These are phyloP conservation scores for Cryoendolithus antarcticus DNA, from an alignment of 2,329 filamentous ascomycete genomes.

Conservation along the genomic window DNA sequence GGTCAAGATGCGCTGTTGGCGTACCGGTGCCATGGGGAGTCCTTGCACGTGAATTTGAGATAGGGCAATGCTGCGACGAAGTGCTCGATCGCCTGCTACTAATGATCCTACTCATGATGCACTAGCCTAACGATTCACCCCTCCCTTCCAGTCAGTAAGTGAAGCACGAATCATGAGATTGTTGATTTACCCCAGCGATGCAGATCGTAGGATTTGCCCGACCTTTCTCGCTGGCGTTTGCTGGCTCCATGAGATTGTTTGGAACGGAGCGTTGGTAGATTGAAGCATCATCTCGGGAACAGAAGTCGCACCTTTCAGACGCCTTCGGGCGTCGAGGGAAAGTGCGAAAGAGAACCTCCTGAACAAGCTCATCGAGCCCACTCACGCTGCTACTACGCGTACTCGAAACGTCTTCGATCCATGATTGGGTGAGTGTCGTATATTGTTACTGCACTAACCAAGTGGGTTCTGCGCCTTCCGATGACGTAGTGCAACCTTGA, in stretches of 20 bases:
- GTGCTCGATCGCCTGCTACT: background rate
- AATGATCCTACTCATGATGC: background rate
- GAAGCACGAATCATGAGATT: no score
- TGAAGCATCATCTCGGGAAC: conserved; percentile 18
- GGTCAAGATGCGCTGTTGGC: conserved; percentile 1
- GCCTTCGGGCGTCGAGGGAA: conserved; percentile 3
- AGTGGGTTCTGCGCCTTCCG: no score
- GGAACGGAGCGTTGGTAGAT: conserved; percentile 38
- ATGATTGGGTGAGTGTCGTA: no score
- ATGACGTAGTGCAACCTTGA: no score
- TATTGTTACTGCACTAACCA: no score
- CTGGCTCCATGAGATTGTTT: conserved; percentile 21
- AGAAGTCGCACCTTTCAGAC: conserved; percentile 23
- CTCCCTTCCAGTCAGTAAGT: no score
- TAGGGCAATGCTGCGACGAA: background rate
- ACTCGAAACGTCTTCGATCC: no score
- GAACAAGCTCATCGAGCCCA: conserved; percentile 14
- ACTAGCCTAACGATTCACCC: background rate
- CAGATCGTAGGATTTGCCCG: conserved; percentile 31
- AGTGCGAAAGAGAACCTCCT: conserved; percentile 27
- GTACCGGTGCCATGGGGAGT: background rate
- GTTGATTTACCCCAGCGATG: conserved; percentile 30
- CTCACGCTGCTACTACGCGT: no score
- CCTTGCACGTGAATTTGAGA: background rate
- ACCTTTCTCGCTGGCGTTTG: conserved; percentile 24